phyloP scores from a whole-genome alignment of 441 rosid genomes.

The Flueggea neowawraea region DNA sequence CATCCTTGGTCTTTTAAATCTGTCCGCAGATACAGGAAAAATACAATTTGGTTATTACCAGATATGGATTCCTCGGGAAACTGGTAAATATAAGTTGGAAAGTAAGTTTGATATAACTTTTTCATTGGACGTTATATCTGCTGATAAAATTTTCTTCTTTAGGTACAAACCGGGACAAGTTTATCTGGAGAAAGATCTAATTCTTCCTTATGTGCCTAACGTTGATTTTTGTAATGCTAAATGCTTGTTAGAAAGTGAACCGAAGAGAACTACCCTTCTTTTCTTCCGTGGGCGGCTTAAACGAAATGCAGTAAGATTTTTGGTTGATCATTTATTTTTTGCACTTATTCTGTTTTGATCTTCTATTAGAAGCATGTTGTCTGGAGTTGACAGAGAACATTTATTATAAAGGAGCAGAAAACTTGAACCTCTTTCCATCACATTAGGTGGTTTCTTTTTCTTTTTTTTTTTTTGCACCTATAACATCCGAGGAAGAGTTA shows the following conservation, averaged over 20 bases:
- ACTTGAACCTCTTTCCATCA: too few species aligned
- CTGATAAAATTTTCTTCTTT: slow-evolving; percentile 17
- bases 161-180: slow-evolving; percentile 99
- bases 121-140: slow-evolving; percentile 7
- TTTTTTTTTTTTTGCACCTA: too few species aligned
- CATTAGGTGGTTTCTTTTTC: too few species aligned
- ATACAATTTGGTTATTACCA: slow-evolving; percentile 88
- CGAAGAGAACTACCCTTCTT: slow-evolving; percentile 57
- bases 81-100: slow-evolving; percentile 45
- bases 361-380: too few species aligned
- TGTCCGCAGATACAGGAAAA: slow-evolving; percentile 77
- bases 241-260: slow-evolving; percentile 63
- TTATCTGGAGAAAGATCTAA: slow-evolving; percentile 83
- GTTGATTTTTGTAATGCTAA: slow-evolving; percentile 72
- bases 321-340: neutral
- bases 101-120: slow-evolving; percentile 8
- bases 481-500: too few species aligned
- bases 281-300: slow-evolving; percentile 91
- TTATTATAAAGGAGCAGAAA: too few species aligned
- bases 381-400: too few species aligned
- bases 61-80: slow-evolving; percentile 98
- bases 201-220: slow-evolving; percentile 91
- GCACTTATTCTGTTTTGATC: neutral
- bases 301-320: slow-evolving; percentile 82
- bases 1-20: slow-evolving; percentile 99